Evolutionary conservation across 78 protist genomes (phyloP).

Genomic region (Dictyostelium intermedium): DNA sequence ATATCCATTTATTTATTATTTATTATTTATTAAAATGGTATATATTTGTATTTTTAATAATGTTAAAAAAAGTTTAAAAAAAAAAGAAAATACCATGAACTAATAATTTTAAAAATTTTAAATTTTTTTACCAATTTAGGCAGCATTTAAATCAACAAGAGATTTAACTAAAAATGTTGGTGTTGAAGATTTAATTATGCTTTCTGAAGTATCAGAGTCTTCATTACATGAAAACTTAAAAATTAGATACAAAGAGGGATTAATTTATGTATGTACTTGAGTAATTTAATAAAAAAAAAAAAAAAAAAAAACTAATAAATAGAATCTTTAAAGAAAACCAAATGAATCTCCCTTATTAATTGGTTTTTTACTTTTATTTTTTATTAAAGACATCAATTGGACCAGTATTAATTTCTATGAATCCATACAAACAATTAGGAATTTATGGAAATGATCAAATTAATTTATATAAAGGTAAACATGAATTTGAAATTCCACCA

Average conservation of each 20-base stretch:
- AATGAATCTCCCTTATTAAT: too few species aligned
- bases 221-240: constrained; percentile 84
- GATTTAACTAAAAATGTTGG: constrained; percentile 75
- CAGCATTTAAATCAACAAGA: constrained; percentile 2
- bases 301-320: neutral
- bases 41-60: too few species aligned
- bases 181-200: constrained; percentile 92
- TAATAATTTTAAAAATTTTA: too few species aligned
- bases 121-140: neutral
- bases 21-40: too few species aligned
- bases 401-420: constrained; percentile 89
- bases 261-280: constrained; percentile 88
- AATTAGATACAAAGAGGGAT: constrained; percentile 82
- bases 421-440: constrained; percentile 90
- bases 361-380: too few species aligned
- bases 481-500: constrained; percentile 88
- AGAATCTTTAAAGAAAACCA: too few species aligned
- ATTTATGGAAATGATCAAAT: constrained; percentile 68
- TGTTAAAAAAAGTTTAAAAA: too few species aligned
- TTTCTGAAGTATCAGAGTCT: constrained; percentile 76
- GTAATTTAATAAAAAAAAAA: too few species aligned
- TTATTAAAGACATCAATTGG: constrained; percentile 91
- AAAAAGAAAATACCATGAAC: neutral
- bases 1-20: neutral
- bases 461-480: constrained; percentile 75